phyloP scores from a whole-genome alignment of 176 grass and related monocot genomes.

The Guadua angustifolia region DNA sequence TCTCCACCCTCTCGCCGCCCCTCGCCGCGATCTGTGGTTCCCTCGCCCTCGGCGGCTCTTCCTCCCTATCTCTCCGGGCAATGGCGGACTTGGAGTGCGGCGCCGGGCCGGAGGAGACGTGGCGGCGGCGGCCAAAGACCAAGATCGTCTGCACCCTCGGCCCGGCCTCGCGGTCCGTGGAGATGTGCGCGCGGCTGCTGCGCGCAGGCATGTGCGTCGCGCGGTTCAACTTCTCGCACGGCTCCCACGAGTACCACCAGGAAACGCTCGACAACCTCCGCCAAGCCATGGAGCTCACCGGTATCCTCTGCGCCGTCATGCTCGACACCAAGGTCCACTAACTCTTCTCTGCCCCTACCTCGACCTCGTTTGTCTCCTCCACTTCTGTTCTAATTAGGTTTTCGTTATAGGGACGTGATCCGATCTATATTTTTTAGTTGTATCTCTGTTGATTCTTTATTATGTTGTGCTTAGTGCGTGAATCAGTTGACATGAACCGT shows the following conservation, averaged over 20 bases:
- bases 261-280: slow-evolving; percentile 88
- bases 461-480: not conserved
- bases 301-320: slow-evolving; percentile 93
- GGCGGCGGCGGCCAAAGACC: slow-evolving; percentile 65
- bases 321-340: slow-evolving; percentile 82
- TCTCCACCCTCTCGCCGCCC: not conserved
- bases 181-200: slow-evolving; percentile 79
- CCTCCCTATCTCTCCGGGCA: not conserved
- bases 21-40: not conserved
- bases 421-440: slow-evolving; percentile 3
- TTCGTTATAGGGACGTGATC: not conserved
- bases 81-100: slow-evolving; percentile 41
- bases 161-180: slow-evolving; percentile 81
- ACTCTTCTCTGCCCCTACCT: not conserved
- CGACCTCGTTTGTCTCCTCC: not conserved
- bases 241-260: slow-evolving; percentile 85
- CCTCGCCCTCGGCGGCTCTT: not conserved
- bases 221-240: slow-evolving; percentile 95
- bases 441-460: not conserved
- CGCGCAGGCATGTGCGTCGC: slow-evolving; percentile 88
- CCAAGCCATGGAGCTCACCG: slow-evolving; percentile 68
- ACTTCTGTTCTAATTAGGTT: slow-evolving; percentile 3
- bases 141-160: slow-evolving; percentile 93
- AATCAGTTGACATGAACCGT: not conserved
- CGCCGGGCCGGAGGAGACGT: slow-evolving; percentile 40